These are phyloP conservation scores for Sporisorium exsertum DNA, from an alignment of 1,284 basidiomycete species.

Conservation along the genomic window DNA sequence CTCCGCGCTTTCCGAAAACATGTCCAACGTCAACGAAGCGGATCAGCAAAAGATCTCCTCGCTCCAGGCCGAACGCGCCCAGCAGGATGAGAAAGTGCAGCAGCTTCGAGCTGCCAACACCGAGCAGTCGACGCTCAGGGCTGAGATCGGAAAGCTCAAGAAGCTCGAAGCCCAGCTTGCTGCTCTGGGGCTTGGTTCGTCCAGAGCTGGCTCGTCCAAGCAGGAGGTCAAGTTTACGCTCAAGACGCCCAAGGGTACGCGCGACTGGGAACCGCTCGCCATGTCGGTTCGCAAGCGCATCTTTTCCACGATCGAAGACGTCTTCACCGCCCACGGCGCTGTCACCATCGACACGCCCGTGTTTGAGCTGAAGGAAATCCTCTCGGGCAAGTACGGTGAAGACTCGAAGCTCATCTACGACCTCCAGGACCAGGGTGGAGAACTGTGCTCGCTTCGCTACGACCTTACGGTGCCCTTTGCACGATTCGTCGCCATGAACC, in stretches of 20 bases:
- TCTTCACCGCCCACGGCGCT: constrained; percentile 90
- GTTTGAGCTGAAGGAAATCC: constrained; percentile 95
- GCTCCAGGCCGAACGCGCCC: constrained; percentile 48
- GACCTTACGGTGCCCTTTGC: constrained; percentile 96
- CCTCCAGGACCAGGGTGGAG: constrained; percentile 97
- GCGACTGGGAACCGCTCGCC: constrained; percentile 94
- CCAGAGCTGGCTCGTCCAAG: constrained; percentile 41
- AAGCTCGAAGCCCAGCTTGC: constrained; percentile 56
- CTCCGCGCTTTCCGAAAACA: not conserved
- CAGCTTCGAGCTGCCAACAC: constrained; percentile 53
- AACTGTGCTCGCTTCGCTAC: constrained; percentile 92
- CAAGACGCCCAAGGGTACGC: constrained; percentile 80
- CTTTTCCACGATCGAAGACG: constrained; percentile 86
- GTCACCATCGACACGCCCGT: constrained; percentile 96
- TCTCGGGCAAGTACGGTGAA: constrained; percentile 86
- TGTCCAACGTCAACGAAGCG: constrained; percentile 24
- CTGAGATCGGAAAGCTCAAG: constrained; percentile 56
- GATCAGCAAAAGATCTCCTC: constrained; percentile 27
- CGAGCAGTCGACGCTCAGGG: constrained; percentile 43
- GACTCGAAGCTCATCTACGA: constrained; percentile 99
- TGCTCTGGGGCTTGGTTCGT: constrained; percentile 39
- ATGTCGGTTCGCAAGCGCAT: constrained; percentile 92
- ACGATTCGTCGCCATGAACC: constrained; percentile 93
- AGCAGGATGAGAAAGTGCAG: constrained; percentile 61
- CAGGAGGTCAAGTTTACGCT: constrained; percentile 63